Evolutionary conservation across 768 basidiomycete species (phyloP), one percentile per base, ranked within the genome.

Genomic region (Pleurotus pulmonarius): DNA sequence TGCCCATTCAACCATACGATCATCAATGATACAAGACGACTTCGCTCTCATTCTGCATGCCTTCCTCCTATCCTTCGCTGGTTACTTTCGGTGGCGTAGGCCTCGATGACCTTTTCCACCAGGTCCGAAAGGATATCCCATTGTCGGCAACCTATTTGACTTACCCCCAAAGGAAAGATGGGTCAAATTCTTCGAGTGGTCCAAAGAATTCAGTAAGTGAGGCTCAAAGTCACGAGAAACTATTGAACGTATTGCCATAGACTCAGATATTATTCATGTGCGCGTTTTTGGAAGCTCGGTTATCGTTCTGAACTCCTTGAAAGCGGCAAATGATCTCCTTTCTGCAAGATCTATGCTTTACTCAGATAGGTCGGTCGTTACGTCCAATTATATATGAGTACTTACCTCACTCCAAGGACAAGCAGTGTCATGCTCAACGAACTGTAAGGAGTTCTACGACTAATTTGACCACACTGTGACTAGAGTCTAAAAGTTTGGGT

Each of bases 61-160:
- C 11, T 29, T 29, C 11, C 29, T 29, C 9, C 29, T 29, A 11
- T 2, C 29, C 29, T 11, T 29, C 29, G 11, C 29, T 9, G 29
- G 29, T 29, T 29, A 29, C 29, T 29, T 3, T 29, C 8, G 29
- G 41, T 9, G 41, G 20, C 5, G 13, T 47, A 47, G 16, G 13
- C 20, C 18, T 12, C 15, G 22, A 15, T 40, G 44, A 8, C 49
- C 74, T 8, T 70, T 82, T 8, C 78, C 78, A 34, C 79, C 77
- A 15, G 83, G 83, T 11, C 84, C 84, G 0, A 74, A 68, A 49
- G 77, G 77, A 40, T 68, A 83, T 40, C 82, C 78, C 4, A 66
- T 85, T 8, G 64, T 85, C 24, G 85, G 83, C 11, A 85, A 81
- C 59, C 61, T 80, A 7, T 66, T 81, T 22, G 77, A 82, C 57